Base-by-base conservation (phyloP, 2,329 filamentous ascomycete genomes). In the Ceratocystis harringtonii region DNA sequence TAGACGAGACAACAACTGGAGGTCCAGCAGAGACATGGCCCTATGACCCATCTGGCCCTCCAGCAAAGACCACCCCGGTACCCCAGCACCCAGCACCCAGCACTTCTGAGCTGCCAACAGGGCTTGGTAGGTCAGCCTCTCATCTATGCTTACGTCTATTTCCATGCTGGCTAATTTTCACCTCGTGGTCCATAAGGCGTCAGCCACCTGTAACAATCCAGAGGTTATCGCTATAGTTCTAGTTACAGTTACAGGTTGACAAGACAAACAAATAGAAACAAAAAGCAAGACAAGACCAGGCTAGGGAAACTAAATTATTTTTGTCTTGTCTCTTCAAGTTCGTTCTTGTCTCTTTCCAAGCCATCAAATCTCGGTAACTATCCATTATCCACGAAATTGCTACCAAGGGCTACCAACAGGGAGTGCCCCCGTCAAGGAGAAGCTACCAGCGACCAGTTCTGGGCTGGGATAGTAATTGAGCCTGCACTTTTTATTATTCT, bases 281-380 rank as follows among this genome's bases (percentile, higher is more conserved):
- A 50, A 50, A 41, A 8, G 22, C 19, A 22, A 41, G 36, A 41
- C 36, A 41, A 15, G 36, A 41, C 36, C 36, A 41, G 12, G 36
- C 36, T 15, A 41, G 36, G 36, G 36, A 41, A 41, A 41, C 36
- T 41, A 41, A 41, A 41, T 41, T 41, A 41, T 15, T 41, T 41
- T 41, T 41, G 36, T 41, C 36, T 41, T 41, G 36, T 41, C 8
- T 36, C 32, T 12, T 36, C 32, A 36, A 36, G 32, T 36, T 36
- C 32, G 8, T 36, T 36, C 32, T 36, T 36, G 32, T 36, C 19
- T 55, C 50, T 55, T 15, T 28, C 10, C 50, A 55, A 55, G 50
- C 52, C 52, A 57, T 57, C 52, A 57, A 57, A 57, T 57, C 52
- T 57, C 52, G 52, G 52, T 57, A 57, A 57, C 28, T 25, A 12